These are phyloP conservation scores for Nemophila menziesii DNA, from an alignment of 257 asterid genomes.

Conservation along the genomic window DNA sequence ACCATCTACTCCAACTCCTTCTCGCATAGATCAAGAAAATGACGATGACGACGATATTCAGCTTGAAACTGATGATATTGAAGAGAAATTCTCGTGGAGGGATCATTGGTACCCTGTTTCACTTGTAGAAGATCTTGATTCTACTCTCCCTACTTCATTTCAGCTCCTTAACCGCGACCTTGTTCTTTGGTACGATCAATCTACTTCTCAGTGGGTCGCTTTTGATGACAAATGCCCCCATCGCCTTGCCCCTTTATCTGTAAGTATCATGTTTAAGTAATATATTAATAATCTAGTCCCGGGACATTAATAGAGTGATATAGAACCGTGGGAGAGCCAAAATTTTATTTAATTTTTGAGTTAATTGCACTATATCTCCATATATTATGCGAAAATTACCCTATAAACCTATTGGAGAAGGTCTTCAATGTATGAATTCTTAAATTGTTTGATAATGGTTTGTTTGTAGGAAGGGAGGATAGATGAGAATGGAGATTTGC, in stretches of 20 bases:
- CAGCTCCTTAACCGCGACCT: conserved; percentile 90
- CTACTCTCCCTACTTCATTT: conserved; percentile 70
- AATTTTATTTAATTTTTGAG: no score
- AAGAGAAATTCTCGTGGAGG: conserved; percentile 78
- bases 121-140: conserved; percentile 82
- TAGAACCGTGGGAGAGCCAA: no score
- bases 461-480: conserved; percentile 77
- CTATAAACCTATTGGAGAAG: no score
- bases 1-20: conserved; percentile 26
- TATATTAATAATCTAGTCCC: no score
- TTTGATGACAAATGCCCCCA: conserved; percentile 96
- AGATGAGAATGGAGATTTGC: conserved; percentile 95
- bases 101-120: conserved; percentile 99
- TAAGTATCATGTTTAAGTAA: no score
- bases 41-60: conserved; percentile 10
- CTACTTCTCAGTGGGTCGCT: conserved; percentile 79
- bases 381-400: no score
- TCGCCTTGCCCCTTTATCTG: conserved; percentile 95
- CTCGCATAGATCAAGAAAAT: conserved; percentile 8
- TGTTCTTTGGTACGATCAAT: conserved; percentile 81
- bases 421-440: no score
- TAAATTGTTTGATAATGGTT: no score
- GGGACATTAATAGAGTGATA: no score
- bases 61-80: conserved; percentile 6
- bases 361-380: no score